phyloP scores from a whole-genome alignment of 441 rosid genomes.

The Populus hybrid region DNA sequence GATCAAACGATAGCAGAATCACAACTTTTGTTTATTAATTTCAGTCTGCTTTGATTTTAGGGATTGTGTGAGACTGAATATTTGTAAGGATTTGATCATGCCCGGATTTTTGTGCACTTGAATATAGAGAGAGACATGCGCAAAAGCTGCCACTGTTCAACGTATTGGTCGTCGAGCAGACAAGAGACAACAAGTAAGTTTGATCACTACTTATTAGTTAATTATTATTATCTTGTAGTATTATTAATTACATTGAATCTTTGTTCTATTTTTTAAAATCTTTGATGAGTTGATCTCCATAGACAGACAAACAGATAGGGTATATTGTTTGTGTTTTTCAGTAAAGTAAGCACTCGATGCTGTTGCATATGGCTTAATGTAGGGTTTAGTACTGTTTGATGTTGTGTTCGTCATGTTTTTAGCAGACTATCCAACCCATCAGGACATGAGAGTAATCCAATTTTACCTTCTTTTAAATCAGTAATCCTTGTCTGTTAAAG shows the following conservation, averaged over 20 bases:
- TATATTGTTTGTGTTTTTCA: slow-evolving; percentile 41
- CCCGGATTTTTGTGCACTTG: slow-evolving; percentile 48
- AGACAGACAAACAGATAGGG: slow-evolving; percentile 15
- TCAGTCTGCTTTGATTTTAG: slow-evolving; percentile 50
- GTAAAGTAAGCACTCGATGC: slow-evolving; percentile 35
- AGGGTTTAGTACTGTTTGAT: background rate
- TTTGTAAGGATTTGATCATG: slow-evolving; percentile 38
- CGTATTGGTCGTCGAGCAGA: slow-evolving; percentile 61
- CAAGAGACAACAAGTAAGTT: slow-evolving; percentile 51
- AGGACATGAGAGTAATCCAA: slow-evolving; percentile 13
- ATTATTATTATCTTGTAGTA: slow-evolving; percentile 17
- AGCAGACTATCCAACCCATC: background rate
- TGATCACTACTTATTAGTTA: slow-evolving; percentile 20
- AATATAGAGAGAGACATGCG: slow-evolving; percentile 33
- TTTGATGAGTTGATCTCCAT: slow-evolving; percentile 11
- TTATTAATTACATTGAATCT: slow-evolving; percentile 14
- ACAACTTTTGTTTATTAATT: slow-evolving; percentile 24
- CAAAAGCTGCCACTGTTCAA: slow-evolving; percentile 83
- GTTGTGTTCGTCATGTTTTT: background rate
- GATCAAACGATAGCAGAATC: slow-evolving; percentile 34
- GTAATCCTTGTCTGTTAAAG: background rate
- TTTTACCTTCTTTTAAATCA: background rate
- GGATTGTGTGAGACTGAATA: slow-evolving; percentile 29
- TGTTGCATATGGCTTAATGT: background rate
- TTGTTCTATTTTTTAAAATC: slow-evolving; percentile 5